Evolutionary conservation across 1,284 basidiomycete genomes (phyloP).

Genomic region (Cystobasidium sp.): DNA sequence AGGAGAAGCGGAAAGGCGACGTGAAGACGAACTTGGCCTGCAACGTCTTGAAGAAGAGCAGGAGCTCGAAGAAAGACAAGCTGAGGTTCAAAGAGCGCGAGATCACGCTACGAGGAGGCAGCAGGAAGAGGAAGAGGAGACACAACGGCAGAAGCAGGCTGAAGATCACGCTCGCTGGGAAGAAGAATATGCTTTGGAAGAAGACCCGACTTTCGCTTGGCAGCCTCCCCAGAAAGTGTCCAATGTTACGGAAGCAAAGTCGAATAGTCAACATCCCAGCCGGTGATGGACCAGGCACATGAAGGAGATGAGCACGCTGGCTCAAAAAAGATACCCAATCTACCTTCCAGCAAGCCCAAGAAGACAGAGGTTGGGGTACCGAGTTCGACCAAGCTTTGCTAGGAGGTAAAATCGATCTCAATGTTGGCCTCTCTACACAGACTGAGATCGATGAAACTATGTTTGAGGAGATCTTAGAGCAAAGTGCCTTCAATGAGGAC

Average conservation of each 20-base stretch:
- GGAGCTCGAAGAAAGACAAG: background rate
- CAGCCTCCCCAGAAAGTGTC: background rate
- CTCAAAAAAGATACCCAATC: too few species aligned
- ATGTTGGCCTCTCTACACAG: background rate
- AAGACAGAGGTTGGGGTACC: background rate
- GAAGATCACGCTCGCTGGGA: slow-evolving; percentile 31
- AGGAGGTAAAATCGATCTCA: background rate
- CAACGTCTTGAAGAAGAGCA: background rate
- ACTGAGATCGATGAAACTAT: slow-evolving; percentile 2
- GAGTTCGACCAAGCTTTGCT: slow-evolving; percentile 2
- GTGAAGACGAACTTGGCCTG: background rate
- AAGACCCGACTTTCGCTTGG: slow-evolving; percentile 14
- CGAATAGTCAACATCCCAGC: too few species aligned
- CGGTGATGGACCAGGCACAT: too few species aligned
- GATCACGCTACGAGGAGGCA: background rate
- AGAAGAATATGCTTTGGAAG: slow-evolving; percentile 27
- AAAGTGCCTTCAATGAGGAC: slow-evolving; percentile 3
- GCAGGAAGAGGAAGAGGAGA: background rate
- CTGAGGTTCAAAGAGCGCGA: too few species aligned
- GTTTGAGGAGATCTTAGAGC: slow-evolving; percentile 5
- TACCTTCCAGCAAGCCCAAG: background rate
- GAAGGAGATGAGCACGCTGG: too few species aligned
- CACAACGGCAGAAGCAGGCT: background rate
- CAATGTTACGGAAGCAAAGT: too few species aligned
- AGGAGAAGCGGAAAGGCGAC: background rate